Evolutionary conservation across 1,284 basidiomycete genomes (phyloP), one percentile per base, ranked within the genome.

Genomic region (Rhodotorula sp.): DNA sequence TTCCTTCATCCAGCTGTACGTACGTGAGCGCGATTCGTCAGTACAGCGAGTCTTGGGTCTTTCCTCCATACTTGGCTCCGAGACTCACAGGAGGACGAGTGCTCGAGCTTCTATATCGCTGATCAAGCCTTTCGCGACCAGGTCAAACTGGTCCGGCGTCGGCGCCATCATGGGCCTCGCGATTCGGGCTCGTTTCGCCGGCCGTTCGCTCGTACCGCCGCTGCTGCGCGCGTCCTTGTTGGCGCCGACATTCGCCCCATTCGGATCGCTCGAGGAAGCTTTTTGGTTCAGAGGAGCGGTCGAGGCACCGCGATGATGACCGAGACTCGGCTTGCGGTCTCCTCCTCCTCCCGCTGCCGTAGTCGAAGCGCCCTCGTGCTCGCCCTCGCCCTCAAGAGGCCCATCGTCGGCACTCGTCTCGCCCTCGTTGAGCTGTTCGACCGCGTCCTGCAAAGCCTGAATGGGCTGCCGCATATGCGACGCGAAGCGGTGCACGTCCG

Each of bases 31-130:
- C 16, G n/a, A 51, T 23, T n/a, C 10, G 23, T 29, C 7, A 31
- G 47, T 15, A 6, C 8, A 18, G 14, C 12, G 1, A 31, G 26
- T 23, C 5, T 20, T 18, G 39, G 16, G 31, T 21, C 8, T 3
- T 15, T 6, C 12, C 20, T 4, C 31, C 43, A 3, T 18, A 5
- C 26, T 6, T 23, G 3, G 20, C 4, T 23, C 48, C 6, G 26
- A 12, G 14, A 64, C 63, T 49, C 26, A 65, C 47, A 70, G 58
- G n/a, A 57, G 34, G 7, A 72, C 61, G 66, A 73, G 66, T 65
- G 75, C 58, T 67, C 77, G 29, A 68, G 70, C 72, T 70, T 79
- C 64, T 60, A 67, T 34, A 71, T 71, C 62, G 72, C 62, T 34
- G 71, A 79, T 31, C 68, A 76, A 23, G 46, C 65, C 73, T 49